Percentiles rank a stretch among this genome's conserved stretches.
These are phyloP conservation scores for Trypanosoma lewisi DNA, from an alignment of 208 protist species.

Conservation along the genomic window DNA sequence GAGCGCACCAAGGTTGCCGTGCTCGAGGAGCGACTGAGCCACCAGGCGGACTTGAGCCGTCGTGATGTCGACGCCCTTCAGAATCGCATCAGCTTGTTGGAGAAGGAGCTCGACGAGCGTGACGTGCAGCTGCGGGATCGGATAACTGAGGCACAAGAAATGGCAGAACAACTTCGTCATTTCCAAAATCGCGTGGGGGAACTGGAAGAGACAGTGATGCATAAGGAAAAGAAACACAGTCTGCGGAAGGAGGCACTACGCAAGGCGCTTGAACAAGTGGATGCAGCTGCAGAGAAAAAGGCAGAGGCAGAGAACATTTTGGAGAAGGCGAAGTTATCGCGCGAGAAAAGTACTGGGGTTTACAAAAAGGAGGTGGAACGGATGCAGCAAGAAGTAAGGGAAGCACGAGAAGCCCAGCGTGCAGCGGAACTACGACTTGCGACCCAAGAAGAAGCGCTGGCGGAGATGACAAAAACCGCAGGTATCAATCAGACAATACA, in stretches of 20 bases:
- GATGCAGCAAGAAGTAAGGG: constrained; percentile 32
- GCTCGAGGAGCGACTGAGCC: constrained; percentile 48
- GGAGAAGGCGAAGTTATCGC: constrained; percentile 25
- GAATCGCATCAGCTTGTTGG: constrained; percentile 9
- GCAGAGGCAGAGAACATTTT: constrained; percentile 41
- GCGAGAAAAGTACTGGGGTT: constrained; percentile 3
- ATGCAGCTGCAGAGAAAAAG: constrained; percentile 27
- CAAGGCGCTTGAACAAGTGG: constrained; percentile 42
- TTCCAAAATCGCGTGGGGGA: constrained; percentile 16
- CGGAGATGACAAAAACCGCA: background rate
- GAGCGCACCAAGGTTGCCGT: constrained; percentile 46
- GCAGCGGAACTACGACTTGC: constrained; percentile 18
- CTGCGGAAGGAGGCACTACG: constrained; percentile 40
- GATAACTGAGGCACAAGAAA: constrained; percentile 19
- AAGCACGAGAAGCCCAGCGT: constrained; percentile 23
- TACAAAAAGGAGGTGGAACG: constrained; percentile 35
- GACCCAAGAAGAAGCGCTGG: constrained; percentile 2
- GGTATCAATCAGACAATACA: background rate
- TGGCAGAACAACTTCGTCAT: constrained; percentile 15
- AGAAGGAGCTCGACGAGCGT: constrained; percentile 28
- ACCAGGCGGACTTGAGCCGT: constrained; percentile 30
- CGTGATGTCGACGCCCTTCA: constrained; percentile 6
- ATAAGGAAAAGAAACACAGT: constrained; percentile 43
- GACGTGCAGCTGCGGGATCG: constrained; percentile 25
- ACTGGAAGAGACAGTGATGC: constrained; percentile 26